Percentiles rank a stretch among this genome's conserved stretches.
Conservation (phyloP, 2,329 filamentous ascomycete species). For the Septoria linicola region DNA sequence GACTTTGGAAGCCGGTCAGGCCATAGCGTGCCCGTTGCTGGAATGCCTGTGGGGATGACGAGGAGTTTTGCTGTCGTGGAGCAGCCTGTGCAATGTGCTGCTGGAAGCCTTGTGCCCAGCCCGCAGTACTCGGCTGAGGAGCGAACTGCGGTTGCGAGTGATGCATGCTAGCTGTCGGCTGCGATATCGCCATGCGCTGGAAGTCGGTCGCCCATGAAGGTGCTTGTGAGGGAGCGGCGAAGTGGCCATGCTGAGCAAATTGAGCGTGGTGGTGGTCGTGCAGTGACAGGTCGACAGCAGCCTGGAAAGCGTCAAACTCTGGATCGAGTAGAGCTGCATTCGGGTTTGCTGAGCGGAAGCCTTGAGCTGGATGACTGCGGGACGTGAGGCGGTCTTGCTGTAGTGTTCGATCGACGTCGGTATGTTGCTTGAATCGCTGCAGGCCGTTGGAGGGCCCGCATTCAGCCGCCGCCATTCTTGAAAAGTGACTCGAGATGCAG, state of each 20-base stretch:
- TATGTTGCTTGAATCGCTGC: constrained; percentile 70
- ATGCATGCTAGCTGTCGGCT: constrained; percentile 45
- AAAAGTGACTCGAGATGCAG: background rate
- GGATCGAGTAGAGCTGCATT: constrained; percentile 59
- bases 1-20: constrained; percentile 31
- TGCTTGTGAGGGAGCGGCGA: constrained; percentile 30
- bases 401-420: constrained; percentile 65
- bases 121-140: constrained; percentile 32
- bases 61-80: constrained; percentile 31
- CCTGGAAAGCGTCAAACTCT: constrained; percentile 70
- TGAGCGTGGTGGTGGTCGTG: constrained; percentile 40
- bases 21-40: constrained; percentile 36
- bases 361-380: constrained; percentile 51
- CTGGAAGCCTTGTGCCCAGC: constrained; percentile 62
- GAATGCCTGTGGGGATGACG: constrained; percentile 34
- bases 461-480: constrained; percentile 63
- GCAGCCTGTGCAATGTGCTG: constrained; percentile 42
- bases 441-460: constrained; percentile 75
- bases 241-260: constrained; percentile 39
- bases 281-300: constrained; percentile 46
- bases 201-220: constrained; percentile 53
- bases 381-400: constrained; percentile 69
- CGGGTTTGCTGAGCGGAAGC: constrained; percentile 60
- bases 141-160: constrained; percentile 48
- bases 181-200: constrained; percentile 47